phyloP scores from a whole-genome alignment of 2,329 filamentous ascomycete genomes.

The Paraphoma sp. region DNA sequence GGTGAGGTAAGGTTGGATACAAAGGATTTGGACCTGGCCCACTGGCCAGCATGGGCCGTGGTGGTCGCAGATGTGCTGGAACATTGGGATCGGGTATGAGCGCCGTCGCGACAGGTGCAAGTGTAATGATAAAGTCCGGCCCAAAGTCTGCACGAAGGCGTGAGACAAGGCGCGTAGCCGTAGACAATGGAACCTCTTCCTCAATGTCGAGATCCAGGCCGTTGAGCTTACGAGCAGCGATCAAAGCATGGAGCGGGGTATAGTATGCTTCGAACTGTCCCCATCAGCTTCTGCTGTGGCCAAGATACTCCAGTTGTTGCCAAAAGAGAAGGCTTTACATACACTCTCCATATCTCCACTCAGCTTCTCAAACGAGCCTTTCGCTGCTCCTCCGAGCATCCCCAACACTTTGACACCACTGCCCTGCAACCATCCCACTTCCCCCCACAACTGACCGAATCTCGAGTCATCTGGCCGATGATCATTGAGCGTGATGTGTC shows the following conservation, averaged over 20 bases:
- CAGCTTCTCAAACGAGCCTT: slow-evolving; percentile 69
- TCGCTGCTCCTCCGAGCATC: slow-evolving; percentile 86
- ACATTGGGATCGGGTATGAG: slow-evolving; percentile 58
- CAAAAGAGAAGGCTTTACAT: slow-evolving; percentile 3
- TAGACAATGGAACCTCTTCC: slow-evolving; percentile 72
- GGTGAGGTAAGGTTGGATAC: slow-evolving; percentile 57
- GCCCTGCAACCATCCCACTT: slow-evolving; percentile 74
- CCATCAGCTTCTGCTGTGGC: neutral
- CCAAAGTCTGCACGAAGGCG: slow-evolving; percentile 69
- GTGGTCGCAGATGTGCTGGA: slow-evolving; percentile 36
- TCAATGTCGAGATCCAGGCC: slow-evolving; percentile 60
- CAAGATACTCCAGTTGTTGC: too few relatives aligned
- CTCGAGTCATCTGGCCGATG: slow-evolving; percentile 70
- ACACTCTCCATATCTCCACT: slow-evolving; percentile 42
- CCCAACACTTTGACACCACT: slow-evolving; percentile 80
- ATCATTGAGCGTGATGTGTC: slow-evolving; percentile 80
- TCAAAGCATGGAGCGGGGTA: slow-evolving; percentile 68
- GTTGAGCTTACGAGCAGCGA: slow-evolving; percentile 60
- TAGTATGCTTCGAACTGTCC: slow-evolving; percentile 76
- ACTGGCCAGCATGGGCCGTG: slow-evolving; percentile 36
- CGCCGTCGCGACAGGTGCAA: slow-evolving; percentile 82
- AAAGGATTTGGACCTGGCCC: slow-evolving; percentile 42
- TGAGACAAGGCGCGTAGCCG: slow-evolving; percentile 61
- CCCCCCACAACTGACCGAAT: slow-evolving; percentile 78
- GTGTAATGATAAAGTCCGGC: slow-evolving; percentile 73